Conservation (phyloP, 139 green algal species). For the Raphidocelis subcapitata region DNA sequence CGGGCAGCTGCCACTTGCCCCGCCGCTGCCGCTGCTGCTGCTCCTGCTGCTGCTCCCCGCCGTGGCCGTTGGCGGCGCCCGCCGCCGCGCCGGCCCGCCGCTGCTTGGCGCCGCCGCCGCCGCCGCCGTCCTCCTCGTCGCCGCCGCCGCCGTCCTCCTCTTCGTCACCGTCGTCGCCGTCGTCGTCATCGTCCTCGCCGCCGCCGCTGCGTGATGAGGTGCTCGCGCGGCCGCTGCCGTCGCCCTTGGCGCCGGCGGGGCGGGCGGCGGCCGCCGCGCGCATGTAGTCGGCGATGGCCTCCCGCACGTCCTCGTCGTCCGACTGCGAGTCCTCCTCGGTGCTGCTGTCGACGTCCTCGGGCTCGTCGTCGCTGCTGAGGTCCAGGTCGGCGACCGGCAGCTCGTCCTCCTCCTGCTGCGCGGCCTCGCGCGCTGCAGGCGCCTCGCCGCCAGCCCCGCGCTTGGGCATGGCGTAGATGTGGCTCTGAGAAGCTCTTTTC, state of each 20-base stretch:
- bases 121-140: not conserved
- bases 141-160: not conserved
- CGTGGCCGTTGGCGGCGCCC: not conserved
- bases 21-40: not conserved
- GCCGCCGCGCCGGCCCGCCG: not conserved
- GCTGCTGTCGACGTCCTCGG: slow-evolving; percentile 9
- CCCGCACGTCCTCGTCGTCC: slow-evolving; percentile 53
- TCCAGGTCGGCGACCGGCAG: too few relatives aligned
- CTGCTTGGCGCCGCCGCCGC: not conserved
- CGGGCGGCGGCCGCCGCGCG: not conserved
- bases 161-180: not conserved
- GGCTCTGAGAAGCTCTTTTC: too few relatives aligned
- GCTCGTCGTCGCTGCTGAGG: slow-evolving; percentile 15
- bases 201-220: not conserved
- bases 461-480: too few relatives aligned
- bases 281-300: slow-evolving; percentile 59
- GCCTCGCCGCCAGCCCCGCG: too few relatives aligned
- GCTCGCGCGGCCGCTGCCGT: not conserved
- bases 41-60: slow-evolving; percentile 4
- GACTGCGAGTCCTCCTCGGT: slow-evolving; percentile 35
- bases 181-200: slow-evolving; percentile 13
- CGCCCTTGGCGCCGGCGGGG: slow-evolving; percentile 12
- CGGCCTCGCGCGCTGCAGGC: too few relatives aligned
- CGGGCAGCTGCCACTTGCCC: not conserved
- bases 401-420: too few relatives aligned